A percentile compares a stretch with the other conserved stretches of the same genome.
phyloP scores from a whole-genome alignment of 2,329 filamentous ascomycete species.

The Claviceps purpurea region DNA sequence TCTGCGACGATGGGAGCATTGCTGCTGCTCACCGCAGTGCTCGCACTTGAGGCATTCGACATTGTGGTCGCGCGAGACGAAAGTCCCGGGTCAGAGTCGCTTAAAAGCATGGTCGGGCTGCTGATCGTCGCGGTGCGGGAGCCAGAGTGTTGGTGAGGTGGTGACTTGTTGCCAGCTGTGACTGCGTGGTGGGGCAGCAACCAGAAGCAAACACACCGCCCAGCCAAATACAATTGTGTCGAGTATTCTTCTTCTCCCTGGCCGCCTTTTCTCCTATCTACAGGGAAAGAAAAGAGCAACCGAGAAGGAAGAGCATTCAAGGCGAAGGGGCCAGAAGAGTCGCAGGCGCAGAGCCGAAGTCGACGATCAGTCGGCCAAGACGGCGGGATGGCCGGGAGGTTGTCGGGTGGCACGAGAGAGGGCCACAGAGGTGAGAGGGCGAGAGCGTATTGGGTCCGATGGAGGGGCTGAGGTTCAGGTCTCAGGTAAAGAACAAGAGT shows the following conservation, averaged over 20 bases:
- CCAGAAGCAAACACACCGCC: background rate
- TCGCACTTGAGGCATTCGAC: slow-evolving; percentile 22
- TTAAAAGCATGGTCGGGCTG: slow-evolving; percentile 24
- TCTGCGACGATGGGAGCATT: slow-evolving; percentile 14
- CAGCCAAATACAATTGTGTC: slow-evolving; percentile 8
- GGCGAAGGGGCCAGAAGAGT: too few relatives aligned
- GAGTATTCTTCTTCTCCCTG: slow-evolving; percentile 3
- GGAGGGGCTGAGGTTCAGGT: slow-evolving; percentile 7
- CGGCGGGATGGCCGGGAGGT: background rate
- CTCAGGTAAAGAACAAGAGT: slow-evolving; percentile 4
- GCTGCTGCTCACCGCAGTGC: slow-evolving; percentile 14
- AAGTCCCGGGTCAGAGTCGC: slow-evolving; percentile 24
- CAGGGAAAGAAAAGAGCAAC: background rate
- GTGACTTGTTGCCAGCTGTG: slow-evolving; percentile 6
- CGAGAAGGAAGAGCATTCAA: background rate
- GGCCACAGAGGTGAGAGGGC: background rate
- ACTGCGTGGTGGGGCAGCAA: background rate
- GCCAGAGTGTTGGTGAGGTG: background rate
- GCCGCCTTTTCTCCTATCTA: background rate
- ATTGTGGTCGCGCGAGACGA: slow-evolving; percentile 21
- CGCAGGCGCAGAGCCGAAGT: background rate
- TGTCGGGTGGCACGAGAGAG: background rate
- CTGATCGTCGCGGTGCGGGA: background rate
- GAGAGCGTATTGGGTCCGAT: background rate
- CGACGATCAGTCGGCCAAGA: background rate